phyloP scores from a whole-genome alignment of 805 yeast species.

The Kazachstania viticola region DNA sequence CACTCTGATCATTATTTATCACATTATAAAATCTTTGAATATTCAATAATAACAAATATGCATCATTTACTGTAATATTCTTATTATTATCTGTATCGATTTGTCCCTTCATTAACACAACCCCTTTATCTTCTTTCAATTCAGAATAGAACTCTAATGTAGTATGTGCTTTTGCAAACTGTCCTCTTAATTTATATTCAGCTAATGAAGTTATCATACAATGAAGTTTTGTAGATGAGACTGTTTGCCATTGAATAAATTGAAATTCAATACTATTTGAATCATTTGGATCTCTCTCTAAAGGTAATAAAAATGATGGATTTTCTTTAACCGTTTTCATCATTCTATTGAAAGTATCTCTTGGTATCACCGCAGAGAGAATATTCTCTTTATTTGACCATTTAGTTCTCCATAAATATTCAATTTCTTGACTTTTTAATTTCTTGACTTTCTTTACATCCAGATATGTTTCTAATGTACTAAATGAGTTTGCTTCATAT shows the following conservation, averaged over 20 bases:
- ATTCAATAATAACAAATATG: slow-evolving; percentile 64
- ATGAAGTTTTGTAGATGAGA: slow-evolving; percentile 73
- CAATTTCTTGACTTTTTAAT: slow-evolving; percentile 53
- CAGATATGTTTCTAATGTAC: slow-evolving; percentile 59
- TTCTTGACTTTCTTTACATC: slow-evolving; percentile 53
- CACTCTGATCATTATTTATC: slow-evolving; percentile 30
- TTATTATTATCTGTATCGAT: slow-evolving; percentile 58
- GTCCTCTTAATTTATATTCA: slow-evolving; percentile 82
- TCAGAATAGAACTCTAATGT: slow-evolving; percentile 83
- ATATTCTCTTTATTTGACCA: slow-evolving; percentile 50
- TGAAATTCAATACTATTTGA: slow-evolving; percentile 61
- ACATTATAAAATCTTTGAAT: slow-evolving; percentile 81
- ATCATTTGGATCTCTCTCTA: slow-evolving; percentile 49
- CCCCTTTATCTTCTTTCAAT: slow-evolving; percentile 41
- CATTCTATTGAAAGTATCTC: slow-evolving; percentile 49
- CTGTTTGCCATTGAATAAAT: slow-evolving; percentile 87
- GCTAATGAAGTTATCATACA: slow-evolving; percentile 85
- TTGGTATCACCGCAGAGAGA: slow-evolving; percentile 53
- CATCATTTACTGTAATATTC: slow-evolving; percentile 55
- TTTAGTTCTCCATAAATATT: slow-evolving; percentile 80
- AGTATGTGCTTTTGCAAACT: slow-evolving; percentile 91
- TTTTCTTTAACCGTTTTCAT: slow-evolving; percentile 53
- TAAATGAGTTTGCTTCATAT: slow-evolving; percentile 41
- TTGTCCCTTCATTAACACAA: slow-evolving; percentile 78
- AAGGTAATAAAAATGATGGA: slow-evolving; percentile 82